phyloP scores from a whole-genome alignment of 2,329 filamentous ascomycete species.

The Penicillium sp. region DNA sequence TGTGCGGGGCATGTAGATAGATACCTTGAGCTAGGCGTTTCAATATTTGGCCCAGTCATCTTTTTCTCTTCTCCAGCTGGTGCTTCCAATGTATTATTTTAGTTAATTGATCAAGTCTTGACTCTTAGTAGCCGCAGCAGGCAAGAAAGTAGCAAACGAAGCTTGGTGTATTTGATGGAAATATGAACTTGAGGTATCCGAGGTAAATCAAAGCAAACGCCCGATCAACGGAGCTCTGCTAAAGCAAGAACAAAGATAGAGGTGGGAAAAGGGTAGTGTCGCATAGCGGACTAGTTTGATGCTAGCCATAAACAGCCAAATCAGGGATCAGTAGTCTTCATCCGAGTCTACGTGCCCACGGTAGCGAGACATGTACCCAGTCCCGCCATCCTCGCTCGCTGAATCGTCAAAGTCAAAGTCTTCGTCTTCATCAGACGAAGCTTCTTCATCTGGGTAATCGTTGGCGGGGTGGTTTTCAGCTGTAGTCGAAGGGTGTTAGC shows the following conservation, averaged over 20 bases:
- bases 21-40: background rate
- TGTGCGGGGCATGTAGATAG: background rate
- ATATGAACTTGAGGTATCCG: background rate
- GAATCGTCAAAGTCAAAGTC: constrained; percentile 43
- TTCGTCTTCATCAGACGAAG: constrained; percentile 49
- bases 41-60: background rate
- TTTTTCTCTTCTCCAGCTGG: background rate
- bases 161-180: background rate
- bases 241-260: background rate
- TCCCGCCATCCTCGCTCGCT: constrained; percentile 32
- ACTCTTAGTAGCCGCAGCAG: background rate
- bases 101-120: background rate
- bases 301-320: background rate
- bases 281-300: background rate
- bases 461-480: constrained; percentile 53
- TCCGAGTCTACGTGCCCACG: constrained; percentile 31
- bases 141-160: background rate
- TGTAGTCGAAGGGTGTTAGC: constrained; percentile 21
- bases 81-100: too few species aligned
- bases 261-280: background rate
- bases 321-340: constrained; percentile 22
- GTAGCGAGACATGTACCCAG: constrained; percentile 23
- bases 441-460: constrained; percentile 53
- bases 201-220: background rate
- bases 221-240: background rate